These are phyloP conservation scores for Apiospora rasikravindrae DNA, from an alignment of 2,329 filamentous ascomycete species.

Conservation along the genomic window DNA sequence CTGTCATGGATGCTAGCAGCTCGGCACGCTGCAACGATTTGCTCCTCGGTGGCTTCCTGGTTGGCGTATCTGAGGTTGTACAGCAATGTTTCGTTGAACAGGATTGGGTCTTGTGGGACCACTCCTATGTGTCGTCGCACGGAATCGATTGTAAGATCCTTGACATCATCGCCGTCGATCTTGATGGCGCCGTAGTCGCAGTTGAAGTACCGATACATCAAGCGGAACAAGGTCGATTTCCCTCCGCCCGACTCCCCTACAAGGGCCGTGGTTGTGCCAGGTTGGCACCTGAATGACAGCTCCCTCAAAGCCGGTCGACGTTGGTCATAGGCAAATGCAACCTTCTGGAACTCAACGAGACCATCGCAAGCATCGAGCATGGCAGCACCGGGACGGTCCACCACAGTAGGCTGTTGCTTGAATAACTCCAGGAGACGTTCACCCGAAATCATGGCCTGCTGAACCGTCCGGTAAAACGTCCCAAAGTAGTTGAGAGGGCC, in stretches of 20 bases:
- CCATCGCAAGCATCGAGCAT: slow-evolving; percentile 74
- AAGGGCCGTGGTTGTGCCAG: slow-evolving; percentile 92
- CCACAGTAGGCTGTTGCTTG: slow-evolving; percentile 91
- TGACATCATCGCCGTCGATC: slow-evolving; percentile 83
- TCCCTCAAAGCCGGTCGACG: slow-evolving; percentile 85
- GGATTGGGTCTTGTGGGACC: slow-evolving; percentile 92
- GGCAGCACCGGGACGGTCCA: slow-evolving; percentile 72
- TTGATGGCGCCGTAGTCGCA: slow-evolving; percentile 78
- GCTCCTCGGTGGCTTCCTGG: slow-evolving; percentile 77
- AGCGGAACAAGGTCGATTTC: slow-evolving; percentile 94
- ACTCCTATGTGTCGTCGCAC: slow-evolving; percentile 90
- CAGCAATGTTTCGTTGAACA: slow-evolving; percentile 95
- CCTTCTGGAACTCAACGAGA: slow-evolving; percentile 84
- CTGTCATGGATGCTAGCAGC: slow-evolving; percentile 93
- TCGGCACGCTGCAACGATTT: slow-evolving; percentile 80
- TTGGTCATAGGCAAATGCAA: slow-evolving; percentile 88
- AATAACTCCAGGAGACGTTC: slow-evolving; percentile 95
- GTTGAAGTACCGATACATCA: slow-evolving; percentile 97
- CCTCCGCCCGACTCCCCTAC: slow-evolving; percentile 97
- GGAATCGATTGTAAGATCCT: slow-evolving; percentile 91
- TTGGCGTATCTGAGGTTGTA: slow-evolving; percentile 94
- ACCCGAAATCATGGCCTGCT: slow-evolving; percentile 96
- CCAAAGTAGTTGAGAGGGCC: slow-evolving; percentile 87
- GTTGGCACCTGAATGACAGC: slow-evolving; percentile 82
- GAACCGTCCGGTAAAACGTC: slow-evolving; percentile 93